Base-by-base conservation (phyloP, 805 yeast genomes). In the Saccharomyces jurei region DNA sequence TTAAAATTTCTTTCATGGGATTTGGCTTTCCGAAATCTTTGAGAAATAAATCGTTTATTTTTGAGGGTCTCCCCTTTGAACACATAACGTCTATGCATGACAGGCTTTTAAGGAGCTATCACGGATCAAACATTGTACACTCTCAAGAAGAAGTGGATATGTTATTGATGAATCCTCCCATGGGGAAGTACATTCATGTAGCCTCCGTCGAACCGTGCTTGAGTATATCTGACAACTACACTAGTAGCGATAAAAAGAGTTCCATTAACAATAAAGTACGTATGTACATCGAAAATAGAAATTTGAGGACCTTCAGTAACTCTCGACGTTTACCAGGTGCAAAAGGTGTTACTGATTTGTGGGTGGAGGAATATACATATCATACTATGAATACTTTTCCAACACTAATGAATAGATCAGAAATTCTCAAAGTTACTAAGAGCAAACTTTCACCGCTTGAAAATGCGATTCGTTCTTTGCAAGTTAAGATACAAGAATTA, bases 291-390 rank as follows among this genome's bases (percentile, higher is more conserved):
- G 83, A 87, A 60, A 84, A 88, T 69, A 84, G 84, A 70, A 81
- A 87, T 63, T 71, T 89, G 71, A 80, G 81, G 60, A 79, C 80
- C 56, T 89, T 89, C 71, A 79, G 87, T 4, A 81, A 82, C 41
- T 77, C 85, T 50, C 79, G 86, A 68, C 81, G 86, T 61, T 70
- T 89, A 52, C 89, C 92, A 1, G 91, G 92, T 4, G 79, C 87
- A 0, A 79, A 83, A 0, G 78, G 85, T 10, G 84, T 87, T 8
- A 77, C 81, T 52, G 89, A 89, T 63, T 73, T 89, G 62, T 89
- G 96, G 96, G 89, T 91, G 21, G 96, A 89, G 65, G 96, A 89
- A 70, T 80, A 86, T 8, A 84, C 87, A 0, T 89, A 82, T 72
- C 88, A 83, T 58, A 87, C 96, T 0, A 74, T 68, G 50, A 78